Percentiles rank a stretch among this genome's conserved stretches.
These are phyloP conservation scores for Fraxinus albicans DNA, from an alignment of 305 asterid genomes.

Conservation along the genomic window DNA sequence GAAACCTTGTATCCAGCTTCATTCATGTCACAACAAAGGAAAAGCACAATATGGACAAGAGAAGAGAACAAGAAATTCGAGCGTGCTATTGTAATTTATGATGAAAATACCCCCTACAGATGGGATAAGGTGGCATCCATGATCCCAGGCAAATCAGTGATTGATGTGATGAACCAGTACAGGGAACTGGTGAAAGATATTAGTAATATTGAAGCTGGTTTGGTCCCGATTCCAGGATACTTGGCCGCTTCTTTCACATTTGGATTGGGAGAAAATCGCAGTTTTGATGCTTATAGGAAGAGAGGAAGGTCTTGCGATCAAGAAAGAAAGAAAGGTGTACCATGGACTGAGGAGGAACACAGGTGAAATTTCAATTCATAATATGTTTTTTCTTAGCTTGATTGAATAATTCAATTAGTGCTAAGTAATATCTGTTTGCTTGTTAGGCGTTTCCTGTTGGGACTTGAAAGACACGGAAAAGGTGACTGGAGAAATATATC, in stretches of 20 bases:
- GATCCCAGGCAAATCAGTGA: conserved; percentile 77
- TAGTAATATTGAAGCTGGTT: conserved; percentile 76
- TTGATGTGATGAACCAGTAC: conserved; percentile 74
- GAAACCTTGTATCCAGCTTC: conserved; percentile 40
- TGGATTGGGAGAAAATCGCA: conserved; percentile 45
- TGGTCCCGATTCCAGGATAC: conserved; percentile 76
- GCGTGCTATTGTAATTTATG: conserved; percentile 68
- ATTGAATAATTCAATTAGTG: neutral
- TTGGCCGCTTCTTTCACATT: conserved; percentile 52
- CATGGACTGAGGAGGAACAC: conserved; percentile 97
- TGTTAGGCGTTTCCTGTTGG: conserved; percentile 63
- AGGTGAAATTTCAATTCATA: conserved; percentile 41
- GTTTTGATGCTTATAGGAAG: conserved; percentile 52
- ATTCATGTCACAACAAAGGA: conserved; percentile 20
- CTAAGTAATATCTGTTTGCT: neutral
- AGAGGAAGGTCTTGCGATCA: conserved; percentile 58
- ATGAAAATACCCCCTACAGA: conserved; percentile 72
- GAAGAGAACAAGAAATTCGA: conserved; percentile 87
- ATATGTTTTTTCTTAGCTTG: neutral
- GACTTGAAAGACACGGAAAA: conserved; percentile 66
- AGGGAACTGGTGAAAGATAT: conserved; percentile 72
- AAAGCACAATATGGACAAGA: conserved; percentile 55
- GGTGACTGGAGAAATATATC: conserved; percentile 88
- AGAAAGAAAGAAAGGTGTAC: conserved; percentile 80
- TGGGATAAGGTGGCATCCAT: conserved; percentile 70